Base-by-base conservation (phyloP, 1,284 basidiomycete species). In the Microbotryum violaceum region DNA sequence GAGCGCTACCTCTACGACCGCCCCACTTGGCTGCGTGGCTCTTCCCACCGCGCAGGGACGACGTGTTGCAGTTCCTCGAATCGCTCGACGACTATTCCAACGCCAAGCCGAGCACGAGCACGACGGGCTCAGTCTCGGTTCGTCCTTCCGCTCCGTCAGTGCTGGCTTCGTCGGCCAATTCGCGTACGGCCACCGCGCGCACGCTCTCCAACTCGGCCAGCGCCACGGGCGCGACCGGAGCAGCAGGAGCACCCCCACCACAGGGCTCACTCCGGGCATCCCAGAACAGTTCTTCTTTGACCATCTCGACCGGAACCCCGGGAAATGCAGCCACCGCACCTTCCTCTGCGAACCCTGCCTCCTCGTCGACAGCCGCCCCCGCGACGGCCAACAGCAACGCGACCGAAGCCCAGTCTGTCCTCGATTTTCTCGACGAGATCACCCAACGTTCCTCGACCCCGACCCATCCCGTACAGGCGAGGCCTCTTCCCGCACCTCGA, bases 401-500 rank as follows among this genome's bases (percentile, higher is more conserved):
- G 0, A 65, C 66, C 8, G 85, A 89, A 73, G 86, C 87, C 4
- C 70, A 71, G 23, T 75, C 79, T 0, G 87, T 89, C 20, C 83
- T 93, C 49, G 91, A 91, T 27, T 94, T 93, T 78, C 83, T 96
- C 58, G 90, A 96, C 76, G 90, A 94, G 76, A 90, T 94, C 70
- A 91, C 89, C 0, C 88, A 89, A 80, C 91, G 91, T 77, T 42
- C 58, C 14, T 49, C 64, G n/a, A 49, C 63, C n/a, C 70, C 69
- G 4, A 65, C 71, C 16, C 51, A 67, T 12, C 71, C 72, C 14
- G 69, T 71, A 5, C 57, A 61, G 10, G 49, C 49, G n/a, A 64
- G 57, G 46, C 54, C 54, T 12, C n/a, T 61, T 1, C 29, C 59
- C 12, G 33, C 56, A 42, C 16, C 16, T n/a, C 63, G 18, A 45